Base-by-base conservation (phyloP, 495 filamentous ascomycete genomes). In the Hypoxylon cercidicola region DNA sequence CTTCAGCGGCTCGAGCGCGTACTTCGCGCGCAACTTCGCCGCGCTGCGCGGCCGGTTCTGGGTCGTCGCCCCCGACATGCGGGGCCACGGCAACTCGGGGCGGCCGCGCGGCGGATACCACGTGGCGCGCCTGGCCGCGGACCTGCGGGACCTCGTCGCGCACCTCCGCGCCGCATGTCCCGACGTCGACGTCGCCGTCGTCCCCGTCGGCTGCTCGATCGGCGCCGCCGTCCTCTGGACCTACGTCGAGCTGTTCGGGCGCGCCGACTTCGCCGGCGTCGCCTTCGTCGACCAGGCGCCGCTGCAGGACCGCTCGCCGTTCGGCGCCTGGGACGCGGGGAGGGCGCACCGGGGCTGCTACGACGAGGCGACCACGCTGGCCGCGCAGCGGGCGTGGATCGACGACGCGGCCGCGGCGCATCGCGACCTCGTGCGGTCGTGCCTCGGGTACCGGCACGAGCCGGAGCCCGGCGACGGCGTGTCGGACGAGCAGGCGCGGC, bases 271-370 rank as follows among this genome's bases (percentile, higher is more conserved):
- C 50, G 23, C 57, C 0, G 75, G 75, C 2, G 66, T 76, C 18
- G 64, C 81, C 1, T 79, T 82, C 43, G 79, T 81, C 6, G 80
- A 82, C 69, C 80, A 82, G 48, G 76, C 75, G 0, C 80, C 80
- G 15, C 65, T 82, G 6, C 80, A 82, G 64, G 77, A 82, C 43
- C 69, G 67, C 23, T 62, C 74, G 20, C 56, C 18, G 6, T 57
- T 65, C 20, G 72, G 60, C 23, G 61, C 32, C 16, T 79, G 74
- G 75, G 70, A 65, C 35, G 43, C 53, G 19, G 55, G 45, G 13
- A 68, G 62, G 23, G 69, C 71, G 16, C 77, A 82, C 56, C 51
- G 55, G 0, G 75, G 75, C 0, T 79, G 78, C 57, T 81, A 76
- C 34, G 72, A 76, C 44, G 71, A 79, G 59, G n/a, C 39, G 0